Evolutionary conservation across 495 filamentous ascomycete species (phyloP).

Genomic region (Thozetella sp.): DNA sequence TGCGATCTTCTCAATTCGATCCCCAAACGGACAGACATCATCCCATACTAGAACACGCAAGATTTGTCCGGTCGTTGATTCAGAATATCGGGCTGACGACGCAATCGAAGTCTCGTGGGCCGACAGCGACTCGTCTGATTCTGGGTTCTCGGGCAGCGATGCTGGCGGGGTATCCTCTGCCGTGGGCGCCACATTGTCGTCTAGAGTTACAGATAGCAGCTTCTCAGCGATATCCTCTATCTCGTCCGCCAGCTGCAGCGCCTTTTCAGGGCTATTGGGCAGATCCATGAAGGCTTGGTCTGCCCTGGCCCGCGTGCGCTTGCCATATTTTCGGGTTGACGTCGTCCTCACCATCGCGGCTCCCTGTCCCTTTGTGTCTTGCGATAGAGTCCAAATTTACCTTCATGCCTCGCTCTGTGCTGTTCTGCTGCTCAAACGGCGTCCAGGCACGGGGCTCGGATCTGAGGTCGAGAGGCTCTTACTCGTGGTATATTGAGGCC

Average conservation of each 20-base stretch:
- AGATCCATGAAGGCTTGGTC: conserved; percentile 44
- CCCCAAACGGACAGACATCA: conserved; percentile 46
- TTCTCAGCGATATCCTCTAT: neutral
- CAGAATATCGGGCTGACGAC: neutral
- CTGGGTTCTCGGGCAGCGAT: neutral
- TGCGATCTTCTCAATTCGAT: conserved; percentile 63
- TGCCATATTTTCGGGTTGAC: conserved; percentile 44
- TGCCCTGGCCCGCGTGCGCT: conserved; percentile 33
- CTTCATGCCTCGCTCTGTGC: neutral
- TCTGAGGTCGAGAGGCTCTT: conserved; percentile 2
- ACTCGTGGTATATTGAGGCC: conserved; percentile 9
- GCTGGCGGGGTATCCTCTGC: neutral
- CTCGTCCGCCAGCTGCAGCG: conserved; percentile 2
- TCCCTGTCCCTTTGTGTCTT: neutral
- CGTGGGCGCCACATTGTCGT: neutral
- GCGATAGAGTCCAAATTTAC: neutral
- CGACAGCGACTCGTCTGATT: neutral
- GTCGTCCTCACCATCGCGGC: conserved; percentile 31
- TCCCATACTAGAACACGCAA: conserved; percentile 49
- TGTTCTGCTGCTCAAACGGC: neutral
- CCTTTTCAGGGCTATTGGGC: conserved; percentile 33
- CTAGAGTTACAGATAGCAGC: neutral
- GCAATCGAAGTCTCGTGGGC: neutral
- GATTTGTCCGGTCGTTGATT: conserved; percentile 2
- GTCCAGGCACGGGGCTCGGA: neutral